These are phyloP conservation scores for Santalum album DNA, from an alignment of 164 flowering plant species.

Conservation along the genomic window DNA sequence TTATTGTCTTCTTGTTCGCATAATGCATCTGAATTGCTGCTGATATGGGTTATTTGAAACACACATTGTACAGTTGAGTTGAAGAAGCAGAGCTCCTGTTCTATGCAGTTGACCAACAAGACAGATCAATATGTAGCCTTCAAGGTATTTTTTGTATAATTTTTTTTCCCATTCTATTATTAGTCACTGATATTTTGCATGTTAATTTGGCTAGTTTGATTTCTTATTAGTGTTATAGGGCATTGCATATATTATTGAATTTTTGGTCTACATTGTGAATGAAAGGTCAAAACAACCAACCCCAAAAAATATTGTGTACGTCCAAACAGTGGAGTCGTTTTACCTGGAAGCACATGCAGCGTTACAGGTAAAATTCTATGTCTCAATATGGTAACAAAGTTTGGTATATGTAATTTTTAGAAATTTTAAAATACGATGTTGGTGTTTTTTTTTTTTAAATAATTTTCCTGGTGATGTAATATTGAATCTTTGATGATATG, in stretches of 20 bases:
- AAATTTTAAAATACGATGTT: background rate
- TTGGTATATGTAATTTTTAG: too few species aligned
- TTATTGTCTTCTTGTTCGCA: background rate
- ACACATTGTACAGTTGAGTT: slow-evolving; percentile 46
- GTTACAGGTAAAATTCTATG: slow-evolving; percentile 45
- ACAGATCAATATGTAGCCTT: slow-evolving; percentile 71
- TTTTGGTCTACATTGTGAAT: background rate
- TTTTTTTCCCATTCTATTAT: background rate
- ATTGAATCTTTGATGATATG: too few species aligned
- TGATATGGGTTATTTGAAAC: slow-evolving; percentile 5
- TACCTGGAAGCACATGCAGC: slow-evolving; percentile 54
- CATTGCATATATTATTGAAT: background rate
- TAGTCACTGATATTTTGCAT: background rate
- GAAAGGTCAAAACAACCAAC: slow-evolving; percentile 87
- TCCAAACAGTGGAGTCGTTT: slow-evolving; percentile 67
- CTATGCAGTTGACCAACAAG: slow-evolving; percentile 71
- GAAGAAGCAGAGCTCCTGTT: slow-evolving; percentile 86
- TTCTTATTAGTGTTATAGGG: background rate
- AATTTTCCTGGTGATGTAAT: background rate
- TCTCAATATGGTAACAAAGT: background rate
- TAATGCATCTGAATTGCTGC: background rate
- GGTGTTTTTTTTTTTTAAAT: background rate
- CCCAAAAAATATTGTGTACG: slow-evolving; percentile 90
- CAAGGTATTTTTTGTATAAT: slow-evolving; percentile 40
- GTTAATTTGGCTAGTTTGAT: slow-evolving; percentile 5